Conservation (phyloP, 768 basidiomycete genomes). For the Ephemerocybe angulata region DNA sequence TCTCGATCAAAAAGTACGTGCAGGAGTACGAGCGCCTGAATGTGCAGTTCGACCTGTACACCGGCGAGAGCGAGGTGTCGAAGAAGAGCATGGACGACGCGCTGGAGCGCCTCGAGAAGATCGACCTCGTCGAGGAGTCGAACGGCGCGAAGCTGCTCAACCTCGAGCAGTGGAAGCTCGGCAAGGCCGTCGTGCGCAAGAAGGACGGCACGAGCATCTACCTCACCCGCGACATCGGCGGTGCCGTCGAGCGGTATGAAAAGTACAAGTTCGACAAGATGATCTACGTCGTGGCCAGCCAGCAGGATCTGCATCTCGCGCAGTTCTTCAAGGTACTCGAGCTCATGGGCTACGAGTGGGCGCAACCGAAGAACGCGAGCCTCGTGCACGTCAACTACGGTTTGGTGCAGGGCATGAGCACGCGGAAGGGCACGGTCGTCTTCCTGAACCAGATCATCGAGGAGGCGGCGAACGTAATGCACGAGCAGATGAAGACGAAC, state of each 20-base stretch:
- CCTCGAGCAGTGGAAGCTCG: slow-evolving; percentile 85
- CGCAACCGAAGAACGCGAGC: slow-evolving; percentile 36
- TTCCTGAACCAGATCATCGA: slow-evolving; percentile 92
- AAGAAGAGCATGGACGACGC: slow-evolving; percentile 72
- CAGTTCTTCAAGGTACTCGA: slow-evolving; percentile 94
- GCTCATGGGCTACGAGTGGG: slow-evolving; percentile 89
- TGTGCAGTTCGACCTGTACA: slow-evolving; percentile 88
- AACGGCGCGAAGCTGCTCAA: slow-evolving; percentile 87
- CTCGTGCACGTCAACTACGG: slow-evolving; percentile 91
- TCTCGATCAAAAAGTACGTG: slow-evolving; percentile 86
- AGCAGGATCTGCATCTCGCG: slow-evolving; percentile 81
- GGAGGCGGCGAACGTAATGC: slow-evolving; percentile 87
- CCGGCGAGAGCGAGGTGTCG: slow-evolving; percentile 81
- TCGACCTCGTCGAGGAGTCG: slow-evolving; percentile 70
- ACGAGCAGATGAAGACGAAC: slow-evolving; percentile 94
- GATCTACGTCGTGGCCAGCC: slow-evolving; percentile 89
- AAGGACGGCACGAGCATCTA: slow-evolving; percentile 92
- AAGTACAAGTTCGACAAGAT: slow-evolving; percentile 85
- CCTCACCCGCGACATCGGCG: slow-evolving; percentile 92
- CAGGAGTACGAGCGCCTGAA: slow-evolving; percentile 88
- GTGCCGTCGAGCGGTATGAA: slow-evolving; percentile 87
- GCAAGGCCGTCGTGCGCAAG: slow-evolving; percentile 87
- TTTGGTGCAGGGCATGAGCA: slow-evolving; percentile 93
- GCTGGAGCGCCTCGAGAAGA: slow-evolving; percentile 60
- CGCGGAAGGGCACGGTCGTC: slow-evolving; percentile 88